phyloP scores from a whole-genome alignment of 306 rosid species.

The Cucumis melo region DNA sequence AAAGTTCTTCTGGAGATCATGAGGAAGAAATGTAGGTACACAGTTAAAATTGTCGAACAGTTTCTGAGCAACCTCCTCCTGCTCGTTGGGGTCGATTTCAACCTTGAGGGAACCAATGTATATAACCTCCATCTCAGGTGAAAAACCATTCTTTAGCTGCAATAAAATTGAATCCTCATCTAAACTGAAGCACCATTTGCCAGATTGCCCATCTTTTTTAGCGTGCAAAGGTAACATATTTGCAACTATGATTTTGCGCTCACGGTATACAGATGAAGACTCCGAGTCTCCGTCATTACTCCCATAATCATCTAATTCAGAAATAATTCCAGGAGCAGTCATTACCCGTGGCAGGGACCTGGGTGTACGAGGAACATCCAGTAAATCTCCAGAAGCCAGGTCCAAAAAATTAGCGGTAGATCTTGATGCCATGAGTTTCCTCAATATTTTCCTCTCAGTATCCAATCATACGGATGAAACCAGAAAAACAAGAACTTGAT shows the following conservation, averaged over 20 bases:
- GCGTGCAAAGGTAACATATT: constrained; percentile 16
- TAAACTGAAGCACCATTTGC: constrained; percentile 14
- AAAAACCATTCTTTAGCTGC: constrained; percentile 11
- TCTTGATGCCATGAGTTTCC: constrained; percentile 11
- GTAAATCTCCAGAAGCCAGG: constrained; percentile 11
- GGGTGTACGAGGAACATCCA: constrained; percentile 15
- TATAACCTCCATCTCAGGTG: constrained; percentile 9
- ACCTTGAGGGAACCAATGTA: constrained; percentile 16
- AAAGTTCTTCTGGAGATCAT: constrained; percentile 11
- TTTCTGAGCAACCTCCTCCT: constrained; percentile 15
- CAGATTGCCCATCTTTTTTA: constrained; percentile 9
- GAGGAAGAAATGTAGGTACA: constrained; percentile 14
- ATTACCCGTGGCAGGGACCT: constrained; percentile 10
- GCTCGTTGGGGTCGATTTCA: constrained; percentile 8
- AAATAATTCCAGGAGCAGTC: constrained; percentile 17
- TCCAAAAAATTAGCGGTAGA: constrained; percentile 7
- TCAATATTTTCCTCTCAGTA: background rate
- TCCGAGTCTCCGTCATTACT: constrained; percentile 10
- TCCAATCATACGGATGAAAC: background rate
- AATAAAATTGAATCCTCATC: constrained; percentile 14
- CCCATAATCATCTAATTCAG: constrained; percentile 12
- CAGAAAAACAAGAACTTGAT: constrained; percentile 1
- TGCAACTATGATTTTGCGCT: constrained; percentile 11
- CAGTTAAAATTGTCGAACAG: constrained; percentile 7
- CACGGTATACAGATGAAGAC: constrained; percentile 9